Evolutionary conservation across 345 rosid species (phyloP).

Genomic region (Trapa incisa): DNA sequence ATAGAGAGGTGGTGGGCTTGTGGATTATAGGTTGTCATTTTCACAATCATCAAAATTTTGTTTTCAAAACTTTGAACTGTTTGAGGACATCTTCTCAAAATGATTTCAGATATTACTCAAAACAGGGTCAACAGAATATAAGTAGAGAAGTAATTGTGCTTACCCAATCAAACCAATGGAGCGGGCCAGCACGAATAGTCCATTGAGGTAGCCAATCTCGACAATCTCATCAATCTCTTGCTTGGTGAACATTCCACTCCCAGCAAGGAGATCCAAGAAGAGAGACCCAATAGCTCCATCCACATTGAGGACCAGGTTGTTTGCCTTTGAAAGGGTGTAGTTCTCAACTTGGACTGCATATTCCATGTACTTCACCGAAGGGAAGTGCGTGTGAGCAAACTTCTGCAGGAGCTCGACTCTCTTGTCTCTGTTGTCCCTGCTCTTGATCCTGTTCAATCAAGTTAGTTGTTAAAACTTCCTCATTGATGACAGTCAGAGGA

Average conservation of each 20-base stretch:
- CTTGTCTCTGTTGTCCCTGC: slow-evolving; percentile 91
- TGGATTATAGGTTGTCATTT: background rate
- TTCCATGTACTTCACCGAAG: slow-evolving; percentile 88
- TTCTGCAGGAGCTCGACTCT: slow-evolving; percentile 85
- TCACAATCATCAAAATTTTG: background rate
- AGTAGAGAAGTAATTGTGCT: slow-evolving; percentile 7
- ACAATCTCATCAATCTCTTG: slow-evolving; percentile 47
- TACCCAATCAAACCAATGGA: slow-evolving; percentile 84
- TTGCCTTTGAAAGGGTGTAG: slow-evolving; percentile 75
- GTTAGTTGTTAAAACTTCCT: background rate
- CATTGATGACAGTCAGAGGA: background rate
- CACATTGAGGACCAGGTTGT: slow-evolving; percentile 69
- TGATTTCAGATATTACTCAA: background rate
- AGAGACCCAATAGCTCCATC: slow-evolving; percentile 95
- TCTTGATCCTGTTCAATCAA: slow-evolving; percentile 59
- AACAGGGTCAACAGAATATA: background rate
- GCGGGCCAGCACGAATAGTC: slow-evolving; percentile 85
- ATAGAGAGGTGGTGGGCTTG: background rate
- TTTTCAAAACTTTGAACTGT: background rate
- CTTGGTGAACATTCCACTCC: slow-evolving; percentile 40
- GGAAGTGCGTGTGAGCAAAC: slow-evolving; percentile 82
- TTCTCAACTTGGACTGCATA: slow-evolving; percentile 84
- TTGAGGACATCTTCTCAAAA: background rate
- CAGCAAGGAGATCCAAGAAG: slow-evolving; percentile 39
- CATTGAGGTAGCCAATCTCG: slow-evolving; percentile 76